Conservation (phyloP, 345 rosid species). For the Tarenaya hassleriana region DNA sequence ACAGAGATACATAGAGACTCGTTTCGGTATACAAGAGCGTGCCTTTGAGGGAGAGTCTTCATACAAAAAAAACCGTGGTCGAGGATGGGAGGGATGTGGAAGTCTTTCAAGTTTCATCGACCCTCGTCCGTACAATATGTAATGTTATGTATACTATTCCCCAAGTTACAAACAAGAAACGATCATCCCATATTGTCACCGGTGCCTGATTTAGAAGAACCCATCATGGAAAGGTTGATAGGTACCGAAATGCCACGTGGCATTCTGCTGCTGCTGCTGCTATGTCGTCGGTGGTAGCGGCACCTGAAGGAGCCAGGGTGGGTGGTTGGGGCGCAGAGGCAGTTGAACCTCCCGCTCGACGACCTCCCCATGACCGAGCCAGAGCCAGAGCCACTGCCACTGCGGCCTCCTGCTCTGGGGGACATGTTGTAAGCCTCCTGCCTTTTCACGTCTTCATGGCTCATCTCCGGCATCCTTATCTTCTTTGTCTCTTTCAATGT, state of each 20-base stretch:
- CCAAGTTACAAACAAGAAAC: no score
- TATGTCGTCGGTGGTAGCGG: slow-evolving; percentile 54
- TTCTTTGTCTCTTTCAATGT: slow-evolving; percentile 14
- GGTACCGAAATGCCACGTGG: slow-evolving; percentile 52
- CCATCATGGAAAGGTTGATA: slow-evolving; percentile 51
- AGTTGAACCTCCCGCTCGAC: slow-evolving; percentile 33
- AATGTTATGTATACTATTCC: no score
- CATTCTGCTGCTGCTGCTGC: slow-evolving; percentile 23
- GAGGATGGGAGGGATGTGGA: no score
- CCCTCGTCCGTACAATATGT: no score
- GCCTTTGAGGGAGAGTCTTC: no score
- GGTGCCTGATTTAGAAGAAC: neutral
- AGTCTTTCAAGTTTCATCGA: no score
- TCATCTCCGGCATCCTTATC: no score
- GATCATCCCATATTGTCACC: no score
- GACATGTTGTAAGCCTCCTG: slow-evolving; percentile 34
- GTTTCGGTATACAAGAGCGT: neutral
- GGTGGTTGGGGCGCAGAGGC: slow-evolving; percentile 76
- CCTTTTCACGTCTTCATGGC: slow-evolving; percentile 28
- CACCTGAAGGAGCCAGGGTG: slow-evolving; percentile 73
- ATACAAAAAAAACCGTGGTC: no score
- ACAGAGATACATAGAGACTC: neutral
- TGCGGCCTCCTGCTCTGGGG: slow-evolving; percentile 20
- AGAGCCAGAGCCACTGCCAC: slow-evolving; percentile 7
- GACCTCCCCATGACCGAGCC: slow-evolving; percentile 24